Conservation (phyloP, 495 filamentous ascomycete genomes). For the Podospora appendiculata region DNA sequence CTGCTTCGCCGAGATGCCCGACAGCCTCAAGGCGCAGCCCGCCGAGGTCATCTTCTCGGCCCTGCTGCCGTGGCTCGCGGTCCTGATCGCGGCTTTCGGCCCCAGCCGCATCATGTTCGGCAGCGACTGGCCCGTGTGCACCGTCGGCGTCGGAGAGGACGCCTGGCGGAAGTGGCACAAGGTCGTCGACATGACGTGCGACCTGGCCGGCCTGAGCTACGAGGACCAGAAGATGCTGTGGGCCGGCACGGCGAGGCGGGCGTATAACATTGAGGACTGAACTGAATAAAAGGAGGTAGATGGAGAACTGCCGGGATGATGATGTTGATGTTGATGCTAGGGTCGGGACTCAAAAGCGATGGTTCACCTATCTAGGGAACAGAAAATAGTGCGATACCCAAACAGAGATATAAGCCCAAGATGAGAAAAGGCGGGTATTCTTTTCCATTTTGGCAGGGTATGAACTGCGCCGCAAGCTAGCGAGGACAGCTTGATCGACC, state of each 20-base stretch:
- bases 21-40: constrained; percentile 24
- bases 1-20: constrained; percentile 65
- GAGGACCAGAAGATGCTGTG: constrained; percentile 58
- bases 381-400: too few species aligned
- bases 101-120: constrained; percentile 74
- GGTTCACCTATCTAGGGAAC: too few species aligned
- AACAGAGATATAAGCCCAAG: too few species aligned
- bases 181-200: constrained; percentile 53
- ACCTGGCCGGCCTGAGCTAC: constrained; percentile 45
- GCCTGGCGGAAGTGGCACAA: constrained; percentile 51
- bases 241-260: constrained; percentile 57
- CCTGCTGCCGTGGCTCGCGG: constrained; percentile 55
- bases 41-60: constrained; percentile 41
- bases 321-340: too few species aligned
- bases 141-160: constrained; percentile 50
- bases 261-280: constrained; percentile 48
- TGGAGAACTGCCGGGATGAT: too few species aligned
- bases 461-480: too few species aligned
- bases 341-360: too few species aligned
- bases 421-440: too few species aligned
- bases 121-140: constrained; percentile 87
- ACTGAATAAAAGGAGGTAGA: too few species aligned
- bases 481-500: too few species aligned
- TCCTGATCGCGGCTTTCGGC: constrained; percentile 60
- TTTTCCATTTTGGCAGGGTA: too few species aligned